Evolutionary conservation across 192 early-diverging fungal species (phyloP), one percentile per base, ranked within the genome.

Genomic region (Entophlyctis luteolus): DNA sequence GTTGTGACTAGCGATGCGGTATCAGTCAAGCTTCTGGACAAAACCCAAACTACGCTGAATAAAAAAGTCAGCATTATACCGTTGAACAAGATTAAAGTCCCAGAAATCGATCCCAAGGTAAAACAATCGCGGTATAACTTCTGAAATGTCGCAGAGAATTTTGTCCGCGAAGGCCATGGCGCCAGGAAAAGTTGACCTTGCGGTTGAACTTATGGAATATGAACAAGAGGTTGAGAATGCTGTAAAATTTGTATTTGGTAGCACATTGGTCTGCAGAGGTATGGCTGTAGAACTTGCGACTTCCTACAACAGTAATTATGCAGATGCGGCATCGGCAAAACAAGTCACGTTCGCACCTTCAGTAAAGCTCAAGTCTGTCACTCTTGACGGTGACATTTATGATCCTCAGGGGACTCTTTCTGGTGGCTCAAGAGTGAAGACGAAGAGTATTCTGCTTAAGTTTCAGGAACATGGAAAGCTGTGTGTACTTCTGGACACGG

Each of bases 241-340:
- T 6, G 96, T 98, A 89, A 77, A 87, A 25, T 96, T 87, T 71
- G 92, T 98, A 14, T 99, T 99, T 84, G 97, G 95, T 4, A 83
- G 74, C 42, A 92, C 95, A 0, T 81, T 99, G 50, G 87, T 99
- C 29, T 95, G 93, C 73, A 77, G 88, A 47, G 81, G 81, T 84
- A 8, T 48, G n/a, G 10, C 16, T 27, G 53, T 20, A 16, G 16
- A 14, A 5, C 5, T 53, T 1, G 25, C n/a, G 47, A 53, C 29
- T 28, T 10, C 36, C 4, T 52, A 0, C 33, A 25, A 39, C 42
- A 23, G 16, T 4, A 22, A 22, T 20, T 70, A 3, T 48, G 27
- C 29, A 33, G 94, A 97, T 72, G 81, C 88, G 0, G 81, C 85
- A 16, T 87, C 88, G 0, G 94, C 94, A 1, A 93, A 94, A 73